These are phyloP conservation scores for Auriscalpium microsporum DNA, from an alignment of 768 basidiomycete genomes.

Conservation along the genomic window DNA sequence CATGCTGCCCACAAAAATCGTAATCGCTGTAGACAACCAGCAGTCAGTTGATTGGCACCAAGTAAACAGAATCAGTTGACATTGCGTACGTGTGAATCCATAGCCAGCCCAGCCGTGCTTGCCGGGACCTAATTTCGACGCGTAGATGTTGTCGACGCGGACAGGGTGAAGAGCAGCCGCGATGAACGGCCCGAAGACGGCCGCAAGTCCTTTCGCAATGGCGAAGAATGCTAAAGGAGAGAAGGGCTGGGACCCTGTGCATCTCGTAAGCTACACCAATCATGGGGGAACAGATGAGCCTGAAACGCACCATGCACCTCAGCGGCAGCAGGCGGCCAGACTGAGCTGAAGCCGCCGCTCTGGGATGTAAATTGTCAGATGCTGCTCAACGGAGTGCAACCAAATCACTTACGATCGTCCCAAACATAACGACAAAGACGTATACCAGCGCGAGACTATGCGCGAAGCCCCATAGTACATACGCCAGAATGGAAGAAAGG, in stretches of 20 bases:
- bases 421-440: constrained; percentile 19
- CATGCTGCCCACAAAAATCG: too few relatives aligned
- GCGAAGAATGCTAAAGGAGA: background rate
- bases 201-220: background rate
- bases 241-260: background rate
- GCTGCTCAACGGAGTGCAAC: background rate
- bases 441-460: constrained; percentile 14
- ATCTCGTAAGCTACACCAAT: too few relatives aligned
- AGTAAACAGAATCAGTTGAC: too few relatives aligned
- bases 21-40: too few relatives aligned
- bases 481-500: constrained; percentile 12
- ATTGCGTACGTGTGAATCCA: background rate
- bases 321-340: background rate
- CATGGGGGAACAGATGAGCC: too few relatives aligned
- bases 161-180: background rate
- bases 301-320: background rate
- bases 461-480: constrained; percentile 19
- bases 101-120: background rate
- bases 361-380: background rate
- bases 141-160: background rate
- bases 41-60: too few relatives aligned
- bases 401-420: constrained; percentile 12
- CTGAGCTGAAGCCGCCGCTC: background rate
- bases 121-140: background rate
- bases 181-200: background rate